Percentiles rank a stretch among this genome's conserved stretches.
Evolutionary conservation across 371 early-diverging fungal genomes (phyloP).

Genomic region (Mortierella sp.): DNA sequence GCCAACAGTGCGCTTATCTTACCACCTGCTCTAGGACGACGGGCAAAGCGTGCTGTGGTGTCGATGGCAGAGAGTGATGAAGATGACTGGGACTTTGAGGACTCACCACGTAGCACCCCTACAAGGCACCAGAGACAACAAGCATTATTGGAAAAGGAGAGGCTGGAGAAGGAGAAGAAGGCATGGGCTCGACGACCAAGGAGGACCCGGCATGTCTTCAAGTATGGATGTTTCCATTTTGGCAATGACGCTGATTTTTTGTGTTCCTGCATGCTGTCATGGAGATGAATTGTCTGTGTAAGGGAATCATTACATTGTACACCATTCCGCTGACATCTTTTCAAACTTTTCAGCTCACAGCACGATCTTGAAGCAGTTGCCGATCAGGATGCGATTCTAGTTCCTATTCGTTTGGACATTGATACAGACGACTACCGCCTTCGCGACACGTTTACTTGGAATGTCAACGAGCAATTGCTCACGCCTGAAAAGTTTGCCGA

Average conservation of each 20-base stretch:
- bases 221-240: slow-evolving; percentile 16
- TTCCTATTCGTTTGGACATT: slow-evolving; percentile 91
- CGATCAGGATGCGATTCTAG: slow-evolving; percentile 77
- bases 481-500: slow-evolving; percentile 95
- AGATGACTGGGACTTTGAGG: slow-evolving; percentile 54
- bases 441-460: slow-evolving; percentile 94
- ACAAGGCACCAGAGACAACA: slow-evolving; percentile 27
- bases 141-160: slow-evolving; percentile 34
- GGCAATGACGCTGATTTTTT: not conserved
- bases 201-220: slow-evolving; percentile 43
- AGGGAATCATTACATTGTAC: not conserved
- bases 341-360: slow-evolving; percentile 24
- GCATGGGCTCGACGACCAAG: slow-evolving; percentile 30
- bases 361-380: slow-evolving; percentile 61
- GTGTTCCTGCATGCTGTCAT: slow-evolving; percentile 5
- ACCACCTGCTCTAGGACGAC: slow-evolving; percentile 44
- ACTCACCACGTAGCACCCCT: slow-evolving; percentile 45
- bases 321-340: not conserved
- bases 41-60: slow-evolving; percentile 42
- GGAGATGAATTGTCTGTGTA: not conserved
- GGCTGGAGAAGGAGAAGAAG: slow-evolving; percentile 50
- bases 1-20: slow-evolving; percentile 49
- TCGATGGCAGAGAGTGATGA: slow-evolving; percentile 53
- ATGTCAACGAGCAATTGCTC: slow-evolving; percentile 85
- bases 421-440: slow-evolving; percentile 88